Evolutionary conservation across 2,329 filamentous ascomycete genomes (phyloP).

Genomic region (Penicillium sumatraense): DNA sequence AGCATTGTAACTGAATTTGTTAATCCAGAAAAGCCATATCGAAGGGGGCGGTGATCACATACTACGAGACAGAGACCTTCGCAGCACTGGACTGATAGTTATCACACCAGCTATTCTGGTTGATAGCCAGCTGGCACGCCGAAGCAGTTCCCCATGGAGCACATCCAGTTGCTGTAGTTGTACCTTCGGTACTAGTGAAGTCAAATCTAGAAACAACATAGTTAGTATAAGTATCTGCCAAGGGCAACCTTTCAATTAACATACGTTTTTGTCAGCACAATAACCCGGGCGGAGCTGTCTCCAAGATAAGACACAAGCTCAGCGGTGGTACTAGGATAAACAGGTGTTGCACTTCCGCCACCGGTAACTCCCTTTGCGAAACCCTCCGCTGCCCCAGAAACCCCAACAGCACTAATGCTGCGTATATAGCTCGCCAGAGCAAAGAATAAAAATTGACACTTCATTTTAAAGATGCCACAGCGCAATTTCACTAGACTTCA

Average conservation of each 20-base stretch:
- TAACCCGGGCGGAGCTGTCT: slow-evolving; percentile 59
- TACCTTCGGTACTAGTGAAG: slow-evolving; percentile 60
- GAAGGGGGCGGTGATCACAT: not conserved
- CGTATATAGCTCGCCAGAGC: not conserved
- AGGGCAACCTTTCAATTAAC: not conserved
- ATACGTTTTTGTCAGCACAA: slow-evolving; percentile 48
- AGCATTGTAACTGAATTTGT: slow-evolving; percentile 51
- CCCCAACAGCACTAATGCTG: slow-evolving; percentile 17
- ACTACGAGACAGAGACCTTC: slow-evolving; percentile 47
- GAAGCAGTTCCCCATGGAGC: slow-evolving; percentile 61
- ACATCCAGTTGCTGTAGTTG: slow-evolving; percentile 57
- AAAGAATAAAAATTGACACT: not conserved
- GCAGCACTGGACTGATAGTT: slow-evolving; percentile 63
- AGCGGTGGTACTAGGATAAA: slow-evolving; percentile 58
- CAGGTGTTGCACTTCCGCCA: slow-evolving; percentile 59
- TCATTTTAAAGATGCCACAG: not conserved
- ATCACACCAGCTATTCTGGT: slow-evolving; percentile 62
- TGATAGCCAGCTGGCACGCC: slow-evolving; percentile 63
- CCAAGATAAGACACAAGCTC: slow-evolving; percentile 65
- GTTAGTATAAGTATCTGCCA: not conserved
- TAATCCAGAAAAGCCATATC: not conserved
- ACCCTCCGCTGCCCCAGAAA: slow-evolving; percentile 47
- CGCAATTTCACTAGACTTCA: not conserved
- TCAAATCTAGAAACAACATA: slow-evolving; percentile 14
- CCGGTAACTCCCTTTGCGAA: slow-evolving; percentile 63